Base-by-base conservation (phyloP, 768 basidiomycete species). In the Termitomyces sp. region DNA sequence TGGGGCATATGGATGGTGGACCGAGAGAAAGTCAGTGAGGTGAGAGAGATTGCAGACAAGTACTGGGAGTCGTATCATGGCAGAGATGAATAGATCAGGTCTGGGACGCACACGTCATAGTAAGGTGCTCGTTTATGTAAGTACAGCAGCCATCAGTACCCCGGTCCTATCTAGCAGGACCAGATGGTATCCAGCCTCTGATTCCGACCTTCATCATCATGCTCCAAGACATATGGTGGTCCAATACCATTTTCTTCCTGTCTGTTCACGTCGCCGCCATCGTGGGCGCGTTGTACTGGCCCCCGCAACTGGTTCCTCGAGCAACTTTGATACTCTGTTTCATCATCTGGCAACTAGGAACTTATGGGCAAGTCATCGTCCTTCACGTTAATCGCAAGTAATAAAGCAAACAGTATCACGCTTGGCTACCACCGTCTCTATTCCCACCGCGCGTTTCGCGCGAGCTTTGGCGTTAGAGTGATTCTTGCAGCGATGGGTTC, bases 391-490 rank as follows among this genome's bases (percentile, higher is more conserved):
- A 55, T 53, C 6, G 4, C 37, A 45, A 29, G n/a, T 59, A 38
- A 59, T 34, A 9, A 20, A 43, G 57, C 52, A 48, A 60, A 62
- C 60, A 89, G 89, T 1, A 84, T 92, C 52, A 91, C 86, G 3
- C 77, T 89, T 65, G 90, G 90, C 1, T 92, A 92, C 69, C 90
- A 92, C 69, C 81, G 90, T 42, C 73, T 92, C n/a, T 91, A 87
- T 72, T 89, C 89, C 5, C 91, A 92, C 67, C 81, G 83, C 4
- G 79, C 89, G 2, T 91, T 89, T 71, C 79, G 80, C 20, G 89
- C 89, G 5, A 74, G 74, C 1, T 59, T 81, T 17, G 77, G 76
- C 10, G 82, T 89, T 45, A 79, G 89, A 11, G 65, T 86, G 5
- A 71, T 81, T 25, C 74, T 92, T 37, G 87, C 89, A 20, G 72